Conservation (phyloP, 2,329 filamentous ascomycete species). For the Tolypocladium endophyticum region DNA sequence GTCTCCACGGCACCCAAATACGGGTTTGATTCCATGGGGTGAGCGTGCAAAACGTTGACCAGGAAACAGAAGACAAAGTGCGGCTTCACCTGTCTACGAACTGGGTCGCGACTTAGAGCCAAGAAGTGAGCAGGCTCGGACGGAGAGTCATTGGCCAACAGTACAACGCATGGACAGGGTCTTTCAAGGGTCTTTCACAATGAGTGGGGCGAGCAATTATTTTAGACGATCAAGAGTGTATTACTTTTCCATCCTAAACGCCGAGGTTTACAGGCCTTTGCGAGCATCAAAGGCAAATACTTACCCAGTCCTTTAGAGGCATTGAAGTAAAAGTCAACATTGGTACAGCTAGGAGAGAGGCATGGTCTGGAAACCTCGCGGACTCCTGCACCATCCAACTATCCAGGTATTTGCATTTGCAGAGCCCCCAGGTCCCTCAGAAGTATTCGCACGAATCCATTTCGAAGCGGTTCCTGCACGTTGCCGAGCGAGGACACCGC, state of each 20-base stretch:
- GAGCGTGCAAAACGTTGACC: too few species aligned
- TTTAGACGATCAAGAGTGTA: background rate
- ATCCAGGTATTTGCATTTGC: constrained; percentile 11
- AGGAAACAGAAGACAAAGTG: too few species aligned
- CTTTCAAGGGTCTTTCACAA: too few species aligned
- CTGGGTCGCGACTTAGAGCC: too few species aligned
- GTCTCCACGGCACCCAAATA: too few species aligned
- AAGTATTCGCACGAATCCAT: constrained; percentile 23
- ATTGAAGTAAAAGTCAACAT: background rate
- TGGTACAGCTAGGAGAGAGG: background rate
- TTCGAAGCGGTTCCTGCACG: constrained; percentile 2
- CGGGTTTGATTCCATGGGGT: too few species aligned
- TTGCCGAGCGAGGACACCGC: constrained; percentile 7
- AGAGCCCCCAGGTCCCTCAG: constrained; percentile 27
- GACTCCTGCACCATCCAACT: background rate
- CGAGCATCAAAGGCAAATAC: background rate
- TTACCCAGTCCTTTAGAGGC: background rate
- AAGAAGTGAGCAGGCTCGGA: too few species aligned
- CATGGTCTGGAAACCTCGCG: background rate
- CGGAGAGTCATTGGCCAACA: too few species aligned
- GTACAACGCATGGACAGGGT: background rate
- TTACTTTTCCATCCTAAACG: constrained; percentile 1
- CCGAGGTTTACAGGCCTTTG: background rate
- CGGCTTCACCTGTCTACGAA: too few species aligned
- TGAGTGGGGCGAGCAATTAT: background rate